Evolutionary conservation across 2,329 filamentous ascomycete genomes (phyloP).

Genomic region (Fonsecaea nubica): DNA sequence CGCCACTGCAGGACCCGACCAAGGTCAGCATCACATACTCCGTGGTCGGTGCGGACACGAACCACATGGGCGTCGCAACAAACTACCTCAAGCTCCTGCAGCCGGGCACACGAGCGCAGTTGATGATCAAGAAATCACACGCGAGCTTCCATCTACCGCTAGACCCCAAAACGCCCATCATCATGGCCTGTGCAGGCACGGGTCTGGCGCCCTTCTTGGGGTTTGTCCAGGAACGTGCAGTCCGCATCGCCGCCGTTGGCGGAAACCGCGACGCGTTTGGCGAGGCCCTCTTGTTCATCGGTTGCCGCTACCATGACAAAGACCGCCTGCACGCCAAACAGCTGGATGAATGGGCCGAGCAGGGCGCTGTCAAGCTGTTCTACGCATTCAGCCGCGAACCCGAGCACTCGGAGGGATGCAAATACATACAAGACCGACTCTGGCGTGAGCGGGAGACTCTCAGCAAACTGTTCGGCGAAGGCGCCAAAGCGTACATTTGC

Average conservation of each 20-base stretch:
- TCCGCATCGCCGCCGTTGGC: constrained; percentile 26
- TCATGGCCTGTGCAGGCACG: constrained; percentile 52
- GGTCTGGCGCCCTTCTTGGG: constrained; percentile 69
- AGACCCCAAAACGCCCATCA: constrained; percentile 47
- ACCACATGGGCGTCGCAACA: constrained; percentile 65
- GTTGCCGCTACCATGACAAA: constrained; percentile 46
- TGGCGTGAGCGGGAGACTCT: constrained; percentile 56
- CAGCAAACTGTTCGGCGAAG: constrained; percentile 53
- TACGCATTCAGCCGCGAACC: constrained; percentile 64
- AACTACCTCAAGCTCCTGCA: constrained; percentile 62
- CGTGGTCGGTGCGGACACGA: constrained; percentile 60
- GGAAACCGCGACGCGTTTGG: constrained; percentile 42
- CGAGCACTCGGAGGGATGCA: constrained; percentile 54
- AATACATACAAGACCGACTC: constrained; percentile 62
- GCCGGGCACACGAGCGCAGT: constrained; percentile 44
- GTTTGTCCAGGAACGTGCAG: constrained; percentile 68
- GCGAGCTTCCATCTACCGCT: constrained; percentile 47
- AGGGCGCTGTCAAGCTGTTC: constrained; percentile 67
- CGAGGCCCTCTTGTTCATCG: constrained; percentile 47
- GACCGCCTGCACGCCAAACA: constrained; percentile 49
- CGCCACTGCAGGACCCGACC: constrained; percentile 65
- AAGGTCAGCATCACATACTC: constrained; percentile 71
- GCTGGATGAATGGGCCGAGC: constrained; percentile 62
- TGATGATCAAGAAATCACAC: constrained; percentile 47
- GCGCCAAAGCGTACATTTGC: constrained; percentile 69